A percentile compares a stretch with the other conserved stretches of the same genome.
These are phyloP conservation scores for Pleoardoris graminearum DNA, from an alignment of 2,329 filamentous ascomycete species.

Conservation along the genomic window DNA sequence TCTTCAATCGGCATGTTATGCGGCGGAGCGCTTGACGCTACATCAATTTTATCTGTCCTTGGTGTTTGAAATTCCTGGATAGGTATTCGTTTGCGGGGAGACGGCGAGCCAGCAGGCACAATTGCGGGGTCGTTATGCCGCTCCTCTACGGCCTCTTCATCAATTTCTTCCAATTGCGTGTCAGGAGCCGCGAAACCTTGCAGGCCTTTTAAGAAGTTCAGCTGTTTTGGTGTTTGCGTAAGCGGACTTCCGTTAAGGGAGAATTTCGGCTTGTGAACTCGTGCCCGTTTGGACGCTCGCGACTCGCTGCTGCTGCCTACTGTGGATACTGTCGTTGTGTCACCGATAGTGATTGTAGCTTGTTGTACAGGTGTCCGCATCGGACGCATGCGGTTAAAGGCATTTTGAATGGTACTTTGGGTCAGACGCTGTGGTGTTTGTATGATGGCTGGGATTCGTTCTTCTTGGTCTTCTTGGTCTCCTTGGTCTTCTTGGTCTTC, in stretches of 20 bases:
- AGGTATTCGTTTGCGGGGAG: constrained; percentile 14
- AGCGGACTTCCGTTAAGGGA: constrained; percentile 33
- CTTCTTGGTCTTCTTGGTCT: constrained; percentile 19
- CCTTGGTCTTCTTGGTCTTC: constrained; percentile 13
- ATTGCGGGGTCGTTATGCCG: constrained; percentile 21
- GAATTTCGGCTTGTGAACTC: constrained; percentile 48
- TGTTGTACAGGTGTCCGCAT: constrained; percentile 65
- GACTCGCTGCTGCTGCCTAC: constrained; percentile 57
- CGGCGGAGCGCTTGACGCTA: constrained; percentile 19
- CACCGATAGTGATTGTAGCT: constrained; percentile 75
- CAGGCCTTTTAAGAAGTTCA: constrained; percentile 51
- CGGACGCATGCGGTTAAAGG: constrained; percentile 66
- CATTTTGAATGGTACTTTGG: constrained; percentile 56
- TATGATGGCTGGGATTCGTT: constrained; percentile 32
- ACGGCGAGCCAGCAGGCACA: constrained; percentile 20
- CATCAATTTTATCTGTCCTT: constrained; percentile 20
- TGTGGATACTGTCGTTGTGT: constrained; percentile 66
- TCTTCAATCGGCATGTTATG: not conserved
- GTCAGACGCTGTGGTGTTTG: constrained; percentile 40
- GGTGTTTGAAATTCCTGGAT: constrained; percentile 19
- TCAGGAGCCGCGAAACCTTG: constrained; percentile 61
- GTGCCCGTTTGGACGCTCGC: constrained; percentile 53
- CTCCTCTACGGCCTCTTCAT: constrained; percentile 38
- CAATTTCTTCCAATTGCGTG: constrained; percentile 44
- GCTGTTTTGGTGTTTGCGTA: constrained; percentile 32